These are phyloP conservation scores for Termitomyces sp. DNA, from an alignment of 768 basidiomycete genomes.

Conservation along the genomic window DNA sequence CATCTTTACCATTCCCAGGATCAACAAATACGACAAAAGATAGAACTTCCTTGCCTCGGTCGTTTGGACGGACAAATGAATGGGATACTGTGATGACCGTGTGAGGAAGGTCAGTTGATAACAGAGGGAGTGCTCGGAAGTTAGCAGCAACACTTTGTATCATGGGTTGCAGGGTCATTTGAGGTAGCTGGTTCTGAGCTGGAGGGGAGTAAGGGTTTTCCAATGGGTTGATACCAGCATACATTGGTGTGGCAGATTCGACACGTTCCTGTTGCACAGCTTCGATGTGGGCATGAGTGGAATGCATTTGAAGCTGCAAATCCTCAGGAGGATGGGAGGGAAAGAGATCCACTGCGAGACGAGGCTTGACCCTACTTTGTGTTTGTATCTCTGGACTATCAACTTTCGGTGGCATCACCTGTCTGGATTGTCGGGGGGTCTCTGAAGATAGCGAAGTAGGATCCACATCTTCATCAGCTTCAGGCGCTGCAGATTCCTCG, in stretches of 20 bases:
- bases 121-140: constrained; percentile 72
- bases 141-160: constrained; percentile 32
- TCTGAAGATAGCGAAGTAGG: constrained; percentile 11
- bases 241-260: neutral
- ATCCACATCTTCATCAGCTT: constrained; percentile 29
- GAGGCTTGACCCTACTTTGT: constrained; percentile 25
- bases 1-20: constrained; percentile 66
- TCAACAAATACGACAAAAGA: constrained; percentile 81
- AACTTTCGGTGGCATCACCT: constrained; percentile 3
- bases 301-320: constrained; percentile 18
- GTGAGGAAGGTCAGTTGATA: constrained; percentile 67
- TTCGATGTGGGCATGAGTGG: constrained; percentile 12
- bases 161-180: constrained; percentile 21
- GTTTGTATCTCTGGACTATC: constrained; percentile 4
- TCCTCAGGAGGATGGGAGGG: constrained; percentile 39
- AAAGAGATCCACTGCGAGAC: constrained; percentile 47
- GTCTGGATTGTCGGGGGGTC: constrained; percentile 7
- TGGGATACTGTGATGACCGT: constrained; percentile 71
- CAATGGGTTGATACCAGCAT: constrained; percentile 8
- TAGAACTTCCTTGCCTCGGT: constrained; percentile 87
- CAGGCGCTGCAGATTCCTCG: constrained; percentile 16
- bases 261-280: constrained; percentile 12
- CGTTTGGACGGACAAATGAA: constrained; percentile 85
- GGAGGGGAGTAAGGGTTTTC: constrained; percentile 20
- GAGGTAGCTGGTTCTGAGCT: constrained; percentile 12